Evolutionary conservation across 2,329 filamentous ascomycete genomes (phyloP), one percentile per base, ranked within the genome.

Genomic region (Colletotrichum tropicale): DNA sequence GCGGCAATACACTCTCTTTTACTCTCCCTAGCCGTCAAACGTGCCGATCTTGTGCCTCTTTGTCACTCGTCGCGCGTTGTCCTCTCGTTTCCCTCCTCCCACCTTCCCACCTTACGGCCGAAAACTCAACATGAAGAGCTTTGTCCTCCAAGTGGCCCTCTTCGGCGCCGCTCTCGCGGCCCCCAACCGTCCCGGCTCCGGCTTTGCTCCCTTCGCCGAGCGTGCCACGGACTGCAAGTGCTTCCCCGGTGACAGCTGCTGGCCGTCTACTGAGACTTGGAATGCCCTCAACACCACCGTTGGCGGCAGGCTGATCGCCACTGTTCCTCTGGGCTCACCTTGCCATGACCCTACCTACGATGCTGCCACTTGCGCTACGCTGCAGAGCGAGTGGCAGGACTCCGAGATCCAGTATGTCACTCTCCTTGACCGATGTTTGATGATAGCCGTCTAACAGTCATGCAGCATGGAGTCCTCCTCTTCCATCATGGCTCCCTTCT

Each of bases 201-300:
- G 58, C 28, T 18, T 60, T 12, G 66, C 8, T 24, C 13, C 38
- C n/a, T 24, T 67, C 36, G 8, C 55, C 16, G 43, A 67, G 62
- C 69, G 88, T 85, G 86, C 87, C 81, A 34, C 85, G 60, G 56
- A 75, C 8, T 89, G 87, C 80, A 85, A 85, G 64, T 88, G 86
- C 81, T 86, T 88, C 69, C 89, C 89, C 1, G 86, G 85, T 12
- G 88, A 91, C 66, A 18, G 78, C 5, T 88, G 87, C 80, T 91
- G 90, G 90, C 89, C 89, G 1, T 82, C 83, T 2, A 24, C 70
- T 5, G 36, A 77, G 18, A 79, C 80, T 24, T 91, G 89, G 89
- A 76, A 79, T 30, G 68, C 76, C 5, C 84, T 91, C 75, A 91
- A 91, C 78, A 58, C 79, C 21, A 87, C 88, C 3, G 81, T 91